These are phyloP conservation scores for Endocarpon pusillum DNA, from an alignment of 495 filamentous ascomycete genomes.

Conservation along the genomic window DNA sequence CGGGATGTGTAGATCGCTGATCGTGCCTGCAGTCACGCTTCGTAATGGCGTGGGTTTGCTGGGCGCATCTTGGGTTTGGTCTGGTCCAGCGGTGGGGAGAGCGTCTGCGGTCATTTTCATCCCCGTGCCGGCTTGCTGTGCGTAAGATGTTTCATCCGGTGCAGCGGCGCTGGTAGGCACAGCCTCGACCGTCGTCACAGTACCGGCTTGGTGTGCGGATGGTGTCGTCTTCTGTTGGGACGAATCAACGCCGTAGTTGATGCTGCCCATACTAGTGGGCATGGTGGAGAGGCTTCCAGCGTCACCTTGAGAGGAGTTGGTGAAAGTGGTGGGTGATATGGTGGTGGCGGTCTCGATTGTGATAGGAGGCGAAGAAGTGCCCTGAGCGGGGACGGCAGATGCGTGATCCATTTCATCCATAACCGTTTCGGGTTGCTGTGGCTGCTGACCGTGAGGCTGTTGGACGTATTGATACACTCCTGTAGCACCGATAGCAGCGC, in stretches of 20 bases:
- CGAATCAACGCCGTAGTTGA: too few relatives aligned
- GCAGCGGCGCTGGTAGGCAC: background rate
- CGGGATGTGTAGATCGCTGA: constrained; percentile 10
- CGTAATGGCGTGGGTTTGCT: constrained; percentile 7
- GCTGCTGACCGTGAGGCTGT: too few relatives aligned
- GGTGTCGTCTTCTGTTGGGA: too few relatives aligned
- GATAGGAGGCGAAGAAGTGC: too few relatives aligned
- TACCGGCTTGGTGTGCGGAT: too few relatives aligned
- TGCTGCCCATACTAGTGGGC: background rate
- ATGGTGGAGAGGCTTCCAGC: constrained; percentile 12
- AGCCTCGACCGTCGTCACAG: background rate
- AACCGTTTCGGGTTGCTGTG: too few relatives aligned
- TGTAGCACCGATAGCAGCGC: too few relatives aligned
- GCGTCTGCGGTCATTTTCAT: constrained; percentile 5
- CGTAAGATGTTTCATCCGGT: background rate
- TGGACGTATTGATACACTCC: too few relatives aligned
- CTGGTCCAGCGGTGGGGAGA: too few relatives aligned
- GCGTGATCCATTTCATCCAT: too few relatives aligned
- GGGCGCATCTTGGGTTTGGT: constrained; percentile 7
- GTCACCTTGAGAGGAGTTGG: constrained; percentile 24
- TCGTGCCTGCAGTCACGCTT: constrained; percentile 5
- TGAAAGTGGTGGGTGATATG: constrained; percentile 20
- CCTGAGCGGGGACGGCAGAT: too few relatives aligned
- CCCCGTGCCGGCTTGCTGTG: background rate
- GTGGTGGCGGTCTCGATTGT: too few relatives aligned